Base-by-base conservation (phyloP, 2,329 filamentous ascomycete species). In the Exophiala oligosperma region DNA sequence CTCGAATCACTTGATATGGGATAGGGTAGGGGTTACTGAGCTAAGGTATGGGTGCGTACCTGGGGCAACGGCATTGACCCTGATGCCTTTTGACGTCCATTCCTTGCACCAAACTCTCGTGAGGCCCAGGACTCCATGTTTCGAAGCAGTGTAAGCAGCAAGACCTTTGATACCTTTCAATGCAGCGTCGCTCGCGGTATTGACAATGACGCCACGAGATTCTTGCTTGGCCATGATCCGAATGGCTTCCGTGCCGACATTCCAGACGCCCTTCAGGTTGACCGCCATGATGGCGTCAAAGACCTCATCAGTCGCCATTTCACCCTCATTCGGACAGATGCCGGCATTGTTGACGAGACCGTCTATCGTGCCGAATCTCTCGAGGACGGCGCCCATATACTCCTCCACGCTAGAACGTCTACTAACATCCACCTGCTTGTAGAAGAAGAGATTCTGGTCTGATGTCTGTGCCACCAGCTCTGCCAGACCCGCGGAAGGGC, bases 51-150 rank as follows among this genome's bases (percentile, higher is more conserved):
- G 26, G 26, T 28, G 3, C 26, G 7, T 28, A 28, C 26, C 26
- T 28, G 26, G 26, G 26, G 26, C 26, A 26, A 64, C 48, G 23
- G 60, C 57, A 48, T 64, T 64, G 50, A 64, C 51, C 6, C 73
- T 61, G 32, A 75, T 70, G 0, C 65, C 66, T 29, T 73, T 62
- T 26, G 63, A 60, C 0, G 81, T 79, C 64, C 84, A 84, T 62
- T 85, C 79, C 21, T 84, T 82, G 1, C 81, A 81, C 60, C 83
- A 82, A 0, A 79, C 74, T 3, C 77, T 72, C 0, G 83, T 85
- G 76, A 86, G 78, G 24, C 78, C 81, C 49, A 85, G 80, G 1
- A 85, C 76, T 0, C 82, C 83, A 11, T 81, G 77, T 37, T 86
- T 86, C 1, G 81, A 83, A 0, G 77, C 80, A 55, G 41, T 54